Evolutionary conservation across 257 asterid species (phyloP), one percentile per base, ranked within the genome.

Genomic region (Knoxia roxburghii): DNA sequence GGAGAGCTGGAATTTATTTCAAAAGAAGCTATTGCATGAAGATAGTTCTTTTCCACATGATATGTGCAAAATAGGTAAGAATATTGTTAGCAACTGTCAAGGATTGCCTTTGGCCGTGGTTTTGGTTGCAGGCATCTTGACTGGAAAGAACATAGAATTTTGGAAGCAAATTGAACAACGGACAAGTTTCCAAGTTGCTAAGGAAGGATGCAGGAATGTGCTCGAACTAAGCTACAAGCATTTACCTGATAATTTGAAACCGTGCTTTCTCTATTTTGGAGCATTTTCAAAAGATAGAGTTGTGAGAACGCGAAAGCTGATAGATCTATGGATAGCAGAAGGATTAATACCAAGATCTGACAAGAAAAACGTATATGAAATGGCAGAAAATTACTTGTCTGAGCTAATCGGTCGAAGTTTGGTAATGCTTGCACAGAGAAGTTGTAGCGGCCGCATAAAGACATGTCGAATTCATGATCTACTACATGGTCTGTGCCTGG

Each of bases 51-150:
- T 15, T 21, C n/a, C 64, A 6, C 45, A 32, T 58, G 64, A 58
- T 30, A 14, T 58, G 17, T 20, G n/a, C 30, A 8, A 33, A 18
- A 33, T 33, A 30, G 64, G 64, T 58, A 33, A 58, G 1, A 58
- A 58, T 17, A 32, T 58, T 58, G 64, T 45, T 2, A 32, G 12
- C 17, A 58, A 58, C 27, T 58, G 64, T 21, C 7, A 58, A 58
- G 64, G 64, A n/a, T 58, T 58, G 40, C 64, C 64, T 58, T n/a
- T 58, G 7, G 43, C 64, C 2, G 64, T 58, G 43, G 64, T 58
- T 58, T 30, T 58, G 45, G 21, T 58, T 32, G 64, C 64, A 32
- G 64, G 64, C 20, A 33, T 58, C 26, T 27, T 58, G 26, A 45
- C 64, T 6, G 26, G 64, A 0, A 58, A 58, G 64, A 21, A 18